A percentile compares a stretch with the other conserved stretches of the same genome.
Conservation (phyloP, 73 alveolate species). For the Paramecium octaurelia region DNA sequence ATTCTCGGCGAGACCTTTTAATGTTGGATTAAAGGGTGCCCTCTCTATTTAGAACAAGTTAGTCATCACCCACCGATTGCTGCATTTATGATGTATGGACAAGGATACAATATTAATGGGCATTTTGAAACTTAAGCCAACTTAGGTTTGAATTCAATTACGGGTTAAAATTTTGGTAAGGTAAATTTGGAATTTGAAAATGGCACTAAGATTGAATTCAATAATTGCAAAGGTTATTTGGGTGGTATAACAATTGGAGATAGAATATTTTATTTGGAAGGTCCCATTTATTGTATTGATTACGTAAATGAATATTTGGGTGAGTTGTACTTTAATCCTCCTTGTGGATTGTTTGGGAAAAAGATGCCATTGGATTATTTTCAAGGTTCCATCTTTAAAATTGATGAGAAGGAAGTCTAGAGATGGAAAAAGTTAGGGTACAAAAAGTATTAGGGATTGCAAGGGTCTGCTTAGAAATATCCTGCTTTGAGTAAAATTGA, state of each 20-base stretch:
- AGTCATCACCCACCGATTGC: conserved; percentile 66
- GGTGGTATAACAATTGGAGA: conserved; percentile 46
- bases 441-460: neutral
- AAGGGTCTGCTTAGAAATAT: neutral
- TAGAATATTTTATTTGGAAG: conserved; percentile 25
- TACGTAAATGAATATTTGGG: neutral
- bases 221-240: neutral
- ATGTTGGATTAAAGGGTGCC: conserved; percentile 67
- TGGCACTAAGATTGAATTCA: neutral
- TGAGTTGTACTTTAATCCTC: conserved; percentile 10
- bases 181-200: neutral
- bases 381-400: neutral
- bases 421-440: neutral
- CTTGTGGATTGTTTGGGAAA: conserved; percentile 18
- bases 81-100: conserved; percentile 38
- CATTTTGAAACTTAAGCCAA: conserved; percentile 48
- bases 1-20: conserved; percentile 84
- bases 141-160: conserved; percentile 44
- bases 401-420: neutral
- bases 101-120: conserved; percentile 44
- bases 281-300: neutral
- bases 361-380: conserved; percentile 14
- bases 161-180: conserved; percentile 40
- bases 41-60: conserved; percentile 22
- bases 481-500: neutral